A percentile compares a stretch with the other conserved stretches of the same genome.
phyloP scores from a whole-genome alignment of 164 flowering plant genomes.

The Sedum album region DNA sequence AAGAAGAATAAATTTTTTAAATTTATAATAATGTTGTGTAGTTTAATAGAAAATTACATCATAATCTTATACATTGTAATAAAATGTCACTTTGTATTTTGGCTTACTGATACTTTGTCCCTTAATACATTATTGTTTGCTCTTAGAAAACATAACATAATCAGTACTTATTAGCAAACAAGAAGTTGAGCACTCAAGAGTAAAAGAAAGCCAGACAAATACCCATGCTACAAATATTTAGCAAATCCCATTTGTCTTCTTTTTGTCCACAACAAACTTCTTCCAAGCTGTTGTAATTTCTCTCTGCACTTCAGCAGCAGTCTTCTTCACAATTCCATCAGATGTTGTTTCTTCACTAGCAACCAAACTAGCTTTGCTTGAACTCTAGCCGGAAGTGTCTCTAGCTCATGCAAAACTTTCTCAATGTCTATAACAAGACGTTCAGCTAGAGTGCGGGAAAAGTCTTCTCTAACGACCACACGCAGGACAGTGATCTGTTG shows the following conservation, averaged over 20 bases:
- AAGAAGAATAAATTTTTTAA: too few relatives aligned
- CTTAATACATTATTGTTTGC: too few relatives aligned
- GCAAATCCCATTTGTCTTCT: slow-evolving; percentile 30
- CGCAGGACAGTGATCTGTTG: slow-evolving; percentile 34
- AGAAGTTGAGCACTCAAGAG: too few relatives aligned
- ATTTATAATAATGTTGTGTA: too few relatives aligned
- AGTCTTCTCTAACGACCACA: slow-evolving; percentile 34
- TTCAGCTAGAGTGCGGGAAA: slow-evolving; percentile 33
- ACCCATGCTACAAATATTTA: slow-evolving; percentile 5
- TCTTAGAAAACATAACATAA: too few relatives aligned
- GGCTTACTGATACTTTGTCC: too few relatives aligned
- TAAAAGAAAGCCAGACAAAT: too few relatives aligned
- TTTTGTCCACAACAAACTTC: slow-evolving; percentile 28
- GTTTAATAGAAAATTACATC: too few relatives aligned
- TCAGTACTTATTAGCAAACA: too few relatives aligned
- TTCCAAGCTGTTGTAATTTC: slow-evolving; percentile 26
- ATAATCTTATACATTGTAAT: too few relatives aligned
- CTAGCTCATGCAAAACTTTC: slow-evolving; percentile 29
- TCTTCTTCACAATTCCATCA: slow-evolving; percentile 17
- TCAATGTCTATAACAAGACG: slow-evolving; percentile 28
- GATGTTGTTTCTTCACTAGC: not conserved
- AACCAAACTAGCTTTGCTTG: slow-evolving; percentile 1
- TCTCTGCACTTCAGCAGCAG: slow-evolving; percentile 17
- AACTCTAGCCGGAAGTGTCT: slow-evolving; percentile 20
- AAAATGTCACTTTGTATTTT: too few relatives aligned